Conservation (phyloP, 2,329 filamentous ascomycete species). For the Pseudogymnoascus sp. region DNA sequence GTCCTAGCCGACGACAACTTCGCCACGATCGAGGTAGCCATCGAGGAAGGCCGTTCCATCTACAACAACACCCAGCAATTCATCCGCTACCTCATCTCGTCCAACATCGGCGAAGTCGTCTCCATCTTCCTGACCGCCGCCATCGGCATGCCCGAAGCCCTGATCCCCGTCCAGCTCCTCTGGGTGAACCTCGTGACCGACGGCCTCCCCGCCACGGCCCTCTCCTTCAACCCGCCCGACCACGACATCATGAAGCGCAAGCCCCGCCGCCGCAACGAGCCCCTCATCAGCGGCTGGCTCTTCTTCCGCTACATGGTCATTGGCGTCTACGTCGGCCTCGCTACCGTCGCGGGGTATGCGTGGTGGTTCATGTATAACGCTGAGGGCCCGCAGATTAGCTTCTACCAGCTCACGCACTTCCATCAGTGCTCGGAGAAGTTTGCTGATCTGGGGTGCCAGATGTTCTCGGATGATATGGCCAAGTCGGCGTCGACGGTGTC, state of each 20-base stretch:
- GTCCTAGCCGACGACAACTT: slow-evolving; percentile 98
- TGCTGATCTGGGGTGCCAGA: slow-evolving; percentile 81
- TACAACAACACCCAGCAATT: slow-evolving; percentile 99
- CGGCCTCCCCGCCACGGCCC: slow-evolving; percentile 86
- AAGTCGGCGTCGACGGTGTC: slow-evolving; percentile 90
- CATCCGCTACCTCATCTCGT: slow-evolving; percentile 97
- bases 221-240: slow-evolving; percentile 98
- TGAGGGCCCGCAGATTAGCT: slow-evolving; percentile 81
- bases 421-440: slow-evolving; percentile 83
- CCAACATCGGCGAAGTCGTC: slow-evolving; percentile 97
- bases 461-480: slow-evolving; percentile 80
- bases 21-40: slow-evolving; percentile 89
- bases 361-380: slow-evolving; percentile 99
- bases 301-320: slow-evolving; percentile 98
- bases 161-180: slow-evolving; percentile 92
- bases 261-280: slow-evolving; percentile 85
- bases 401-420: slow-evolving; percentile 86
- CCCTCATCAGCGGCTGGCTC: slow-evolving; percentile 88
- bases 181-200: slow-evolving; percentile 99
- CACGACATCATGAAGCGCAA: slow-evolving; percentile 94
- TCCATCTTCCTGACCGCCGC: slow-evolving; percentile 98
- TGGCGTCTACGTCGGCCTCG: slow-evolving; percentile 86
- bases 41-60: slow-evolving; percentile 95
- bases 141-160: slow-evolving; percentile 91
- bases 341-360: slow-evolving; percentile 94